Conservation (phyloP, 139 green algal genomes). For the Edaphochlamys debaryana region DNA sequence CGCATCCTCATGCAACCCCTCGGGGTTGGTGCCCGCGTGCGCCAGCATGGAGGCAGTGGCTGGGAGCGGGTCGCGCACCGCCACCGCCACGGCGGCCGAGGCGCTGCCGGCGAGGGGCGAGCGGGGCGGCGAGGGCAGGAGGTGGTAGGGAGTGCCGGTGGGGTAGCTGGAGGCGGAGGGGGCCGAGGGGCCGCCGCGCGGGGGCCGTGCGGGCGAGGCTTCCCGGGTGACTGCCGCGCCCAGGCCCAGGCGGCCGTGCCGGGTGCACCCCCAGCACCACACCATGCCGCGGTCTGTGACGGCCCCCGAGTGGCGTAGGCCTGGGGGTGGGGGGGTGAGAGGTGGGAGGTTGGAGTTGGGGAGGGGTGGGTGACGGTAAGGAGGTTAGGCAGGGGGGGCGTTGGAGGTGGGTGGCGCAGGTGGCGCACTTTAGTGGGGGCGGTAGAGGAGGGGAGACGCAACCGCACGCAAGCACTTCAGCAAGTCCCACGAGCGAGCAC, state of each 20-base stretch:
- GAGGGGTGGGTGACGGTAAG: no score
- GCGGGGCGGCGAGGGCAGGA: background rate
- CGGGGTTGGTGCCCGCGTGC: background rate
- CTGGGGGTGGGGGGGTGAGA: background rate
- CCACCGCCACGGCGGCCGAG: background rate
- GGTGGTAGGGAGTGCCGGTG: background rate
- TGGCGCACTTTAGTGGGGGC: no score
- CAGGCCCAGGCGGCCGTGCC: constrained; percentile 32
- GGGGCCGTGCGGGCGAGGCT: background rate
- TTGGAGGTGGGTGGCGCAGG: no score
- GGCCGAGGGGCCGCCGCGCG: no score
- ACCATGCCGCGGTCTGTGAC: constrained; percentile 44
- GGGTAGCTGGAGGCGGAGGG: no score
- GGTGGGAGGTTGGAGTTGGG: background rate
- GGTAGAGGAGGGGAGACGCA: no score
- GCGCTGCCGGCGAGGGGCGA: background rate
- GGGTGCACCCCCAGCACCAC: constrained; percentile 56
- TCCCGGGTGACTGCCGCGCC: background rate
- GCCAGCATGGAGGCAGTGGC: constrained; percentile 34
- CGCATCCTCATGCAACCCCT: constrained; percentile 21
- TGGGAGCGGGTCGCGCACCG: constrained; percentile 4
- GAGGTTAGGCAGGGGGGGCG: no score
- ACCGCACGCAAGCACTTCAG: no score
- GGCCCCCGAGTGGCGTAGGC: constrained; percentile 47
- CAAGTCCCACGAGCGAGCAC: no score